phyloP scores from a whole-genome alignment of 257 asterid species.

The Salvia miltiorrhiza region DNA sequence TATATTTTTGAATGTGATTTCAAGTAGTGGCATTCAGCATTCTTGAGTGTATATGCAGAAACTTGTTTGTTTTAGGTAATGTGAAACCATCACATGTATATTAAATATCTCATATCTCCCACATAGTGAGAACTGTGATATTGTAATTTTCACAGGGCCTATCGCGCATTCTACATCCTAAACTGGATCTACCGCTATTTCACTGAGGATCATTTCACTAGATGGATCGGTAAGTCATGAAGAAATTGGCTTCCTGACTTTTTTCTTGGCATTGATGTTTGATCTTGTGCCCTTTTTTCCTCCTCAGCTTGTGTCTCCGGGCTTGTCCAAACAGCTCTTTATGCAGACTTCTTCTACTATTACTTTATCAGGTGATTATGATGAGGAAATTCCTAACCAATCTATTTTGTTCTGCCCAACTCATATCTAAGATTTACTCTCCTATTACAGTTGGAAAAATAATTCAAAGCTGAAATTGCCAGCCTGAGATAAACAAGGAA shows the following conservation, averaged over 20 bases:
- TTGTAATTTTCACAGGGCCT: slow-evolving; percentile 52
- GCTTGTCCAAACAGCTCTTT: slow-evolving; percentile 78
- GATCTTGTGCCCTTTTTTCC: slow-evolving; percentile 12
- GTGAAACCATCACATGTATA: not conserved
- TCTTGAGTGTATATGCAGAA: not conserved
- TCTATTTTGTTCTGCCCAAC: not conserved
- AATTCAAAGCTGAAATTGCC: slow-evolving; percentile 74
- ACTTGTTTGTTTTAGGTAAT: not conserved
- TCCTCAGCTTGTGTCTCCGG: slow-evolving; percentile 74
- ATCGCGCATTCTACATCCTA: slow-evolving; percentile 82
- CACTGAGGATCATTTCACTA: slow-evolving; percentile 60
- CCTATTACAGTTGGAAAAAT: slow-evolving; percentile 69
- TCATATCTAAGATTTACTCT: not conserved
- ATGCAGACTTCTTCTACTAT: slow-evolving; percentile 95
- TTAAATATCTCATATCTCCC: not conserved
- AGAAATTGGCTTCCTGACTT: not conserved
- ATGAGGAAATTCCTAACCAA: slow-evolving; percentile 1
- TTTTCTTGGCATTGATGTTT: slow-evolving; percentile 11
- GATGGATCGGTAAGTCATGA: slow-evolving; percentile 80
- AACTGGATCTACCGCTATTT: slow-evolving; percentile 96
- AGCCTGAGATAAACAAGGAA: slow-evolving; percentile 41
- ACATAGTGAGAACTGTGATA: slow-evolving; percentile 1
- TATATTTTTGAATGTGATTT: not conserved
- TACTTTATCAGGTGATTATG: slow-evolving; percentile 78
- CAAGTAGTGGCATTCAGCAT: not conserved